Base-by-base conservation (phyloP, 768 basidiomycete genomes). In the Tulasnella sp. region DNA sequence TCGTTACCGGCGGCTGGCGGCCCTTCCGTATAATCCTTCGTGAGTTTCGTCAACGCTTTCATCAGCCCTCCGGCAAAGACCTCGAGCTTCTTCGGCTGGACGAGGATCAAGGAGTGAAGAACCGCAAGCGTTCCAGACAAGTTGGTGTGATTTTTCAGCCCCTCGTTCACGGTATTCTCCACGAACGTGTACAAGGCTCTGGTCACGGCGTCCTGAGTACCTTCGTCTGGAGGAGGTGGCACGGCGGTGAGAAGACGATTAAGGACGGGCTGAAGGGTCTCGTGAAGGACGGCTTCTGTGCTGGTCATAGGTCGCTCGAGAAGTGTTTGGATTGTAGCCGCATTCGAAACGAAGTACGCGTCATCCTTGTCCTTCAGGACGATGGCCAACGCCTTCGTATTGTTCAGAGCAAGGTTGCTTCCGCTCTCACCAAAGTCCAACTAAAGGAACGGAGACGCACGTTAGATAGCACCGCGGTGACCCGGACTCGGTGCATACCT, bases 301-400 rank as follows among this genome's bases (percentile, higher is more conserved):
- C 81, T 82, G 14, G 83, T 70, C 66, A 94, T 75, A 14, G 90
- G 87, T 70, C 89, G 94, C 61, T 88, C 84, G 53, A 98, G 75
- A 21, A 98, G 79, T 62, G 84, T 84, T 63, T 85, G 83, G 6
- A 98, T 74, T 12, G 82, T 75, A 4, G 72, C 67, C 0, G 86
- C 79, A 65, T 97, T 91, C 19, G 73, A 64, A 4, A 66, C 71
- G 66, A 84, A 87, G 94, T 94, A 99, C 0, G 76, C 67, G 62
- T 91, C 83, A 17, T 83, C 77, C 65, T 94, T 88, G 65, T 87
- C 86, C 0, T 82, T 74, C 2, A 88, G 75, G 39, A 96, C 83
- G 19, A 91, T 82, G 56, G 90, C 85, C 23, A 99, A 75, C 3
- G 90, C 77, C 55, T 85, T 84, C 46, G 86, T 43, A 31, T 57